Evolutionary conservation across 176 grass and related monocot genomes (phyloP).

Genomic region (Guadua angustifolia): DNA sequence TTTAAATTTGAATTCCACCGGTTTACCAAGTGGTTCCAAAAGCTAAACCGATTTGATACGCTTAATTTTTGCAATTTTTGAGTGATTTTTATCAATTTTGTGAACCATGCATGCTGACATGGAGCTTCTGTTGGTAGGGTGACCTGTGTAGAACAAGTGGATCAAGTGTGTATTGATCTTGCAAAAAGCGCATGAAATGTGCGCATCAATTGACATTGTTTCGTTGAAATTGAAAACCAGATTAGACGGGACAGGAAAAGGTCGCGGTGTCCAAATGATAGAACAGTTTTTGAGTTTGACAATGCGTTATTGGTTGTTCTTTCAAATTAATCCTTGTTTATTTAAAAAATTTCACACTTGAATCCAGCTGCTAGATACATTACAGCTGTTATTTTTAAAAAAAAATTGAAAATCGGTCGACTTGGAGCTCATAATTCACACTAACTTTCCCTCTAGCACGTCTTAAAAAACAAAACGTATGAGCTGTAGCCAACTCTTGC

Average conservation of each 20-base stretch:
- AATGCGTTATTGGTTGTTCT: background rate
- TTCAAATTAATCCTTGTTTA: background rate
- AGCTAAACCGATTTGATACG: no score
- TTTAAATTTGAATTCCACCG: no score
- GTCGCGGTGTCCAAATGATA: background rate
- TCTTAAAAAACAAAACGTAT: no score
- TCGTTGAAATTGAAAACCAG: background rate
- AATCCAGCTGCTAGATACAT: no score
- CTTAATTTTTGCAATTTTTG: no score
- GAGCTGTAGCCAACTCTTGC: no score
- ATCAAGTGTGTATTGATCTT: background rate
- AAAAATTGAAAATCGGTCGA: background rate
- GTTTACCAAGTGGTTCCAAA: no score
- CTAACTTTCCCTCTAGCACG: no score
- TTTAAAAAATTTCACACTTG: background rate
- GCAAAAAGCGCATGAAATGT: background rate
- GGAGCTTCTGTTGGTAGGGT: background rate
- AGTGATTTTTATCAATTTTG: no score
- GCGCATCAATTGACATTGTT: background rate
- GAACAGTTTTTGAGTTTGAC: background rate
- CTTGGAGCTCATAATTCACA: no score
- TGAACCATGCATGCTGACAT: no score
- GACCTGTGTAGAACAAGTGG: background rate
- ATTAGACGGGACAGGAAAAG: background rate
- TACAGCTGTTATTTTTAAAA: background rate